Percentiles rank a stretch among this genome's conserved stretches.
Evolutionary conservation across 2,329 filamentous ascomycete species (phyloP).

Genomic region (Polytolypa hystricis): DNA sequence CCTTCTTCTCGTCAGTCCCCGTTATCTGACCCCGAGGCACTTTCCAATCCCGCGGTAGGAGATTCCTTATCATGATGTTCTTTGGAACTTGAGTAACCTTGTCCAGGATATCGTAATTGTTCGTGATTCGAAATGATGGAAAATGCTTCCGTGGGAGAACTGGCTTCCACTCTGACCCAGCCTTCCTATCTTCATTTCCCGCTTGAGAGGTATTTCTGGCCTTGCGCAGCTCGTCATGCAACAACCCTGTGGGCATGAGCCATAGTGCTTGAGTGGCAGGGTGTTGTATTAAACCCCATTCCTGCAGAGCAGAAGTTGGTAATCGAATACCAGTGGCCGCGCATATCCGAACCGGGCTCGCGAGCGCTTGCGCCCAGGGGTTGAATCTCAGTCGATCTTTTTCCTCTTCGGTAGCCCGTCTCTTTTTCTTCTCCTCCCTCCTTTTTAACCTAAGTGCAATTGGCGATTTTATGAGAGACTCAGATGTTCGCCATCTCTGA

Average conservation of each 20-base stretch:
- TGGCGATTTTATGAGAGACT: conserved; percentile 3
- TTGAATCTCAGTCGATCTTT: conserved; percentile 23
- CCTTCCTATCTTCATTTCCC: neutral
- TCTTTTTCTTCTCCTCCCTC: conserved; percentile 16
- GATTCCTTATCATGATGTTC: conserved; percentile 1
- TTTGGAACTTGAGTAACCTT: conserved; percentile 1
- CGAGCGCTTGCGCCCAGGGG: conserved; percentile 31
- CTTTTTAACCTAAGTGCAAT: conserved; percentile 5
- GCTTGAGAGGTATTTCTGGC: no score
- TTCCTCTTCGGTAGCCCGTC: conserved; percentile 16
- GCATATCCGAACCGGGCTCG: conserved; percentile 27
- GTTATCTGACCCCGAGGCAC: conserved; percentile 20
- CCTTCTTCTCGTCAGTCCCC: conserved; percentile 16
- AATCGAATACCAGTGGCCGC: conserved; percentile 21
- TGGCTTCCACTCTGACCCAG: neutral
- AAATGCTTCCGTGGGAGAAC: neutral
- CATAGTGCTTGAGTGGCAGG: conserved; percentile 19
- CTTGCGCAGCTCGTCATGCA: conserved; percentile 22
- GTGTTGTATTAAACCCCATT: conserved; percentile 26
- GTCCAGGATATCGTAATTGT: conserved; percentile 2
- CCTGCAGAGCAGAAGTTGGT: conserved; percentile 23
- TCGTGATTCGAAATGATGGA: conserved; percentile 2
- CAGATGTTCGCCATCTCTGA: neutral
- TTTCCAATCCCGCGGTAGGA: conserved; percentile 29
- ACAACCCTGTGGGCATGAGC: conserved; percentile 23